These are phyloP conservation scores for Escallonia herrerae DNA, from an alignment of 129 eudicot genomes.

Conservation along the genomic window DNA sequence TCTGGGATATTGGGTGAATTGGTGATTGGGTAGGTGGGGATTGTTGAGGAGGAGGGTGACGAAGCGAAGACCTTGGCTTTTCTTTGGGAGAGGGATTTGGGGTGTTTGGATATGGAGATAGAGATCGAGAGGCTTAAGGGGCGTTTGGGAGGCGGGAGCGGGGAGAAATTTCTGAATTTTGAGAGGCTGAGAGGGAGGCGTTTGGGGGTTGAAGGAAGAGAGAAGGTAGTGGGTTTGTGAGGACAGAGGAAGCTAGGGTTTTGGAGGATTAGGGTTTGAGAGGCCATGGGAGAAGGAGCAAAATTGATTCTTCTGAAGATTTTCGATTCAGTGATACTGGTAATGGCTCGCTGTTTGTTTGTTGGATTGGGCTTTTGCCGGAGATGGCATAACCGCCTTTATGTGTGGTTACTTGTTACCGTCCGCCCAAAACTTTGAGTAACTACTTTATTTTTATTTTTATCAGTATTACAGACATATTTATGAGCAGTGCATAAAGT, in stretches of 20 bases:
- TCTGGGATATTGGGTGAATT: constrained; percentile 13
- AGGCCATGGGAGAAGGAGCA: constrained; percentile 36
- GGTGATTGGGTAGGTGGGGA: constrained; percentile 4
- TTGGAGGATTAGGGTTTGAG: constrained; percentile 44
- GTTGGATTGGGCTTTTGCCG: too few species aligned
- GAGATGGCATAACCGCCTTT: too few species aligned
- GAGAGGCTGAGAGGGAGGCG: constrained; percentile 7
- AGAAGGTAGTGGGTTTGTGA: constrained; percentile 17
- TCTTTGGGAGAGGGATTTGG: not conserved
- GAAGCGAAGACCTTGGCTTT: constrained; percentile 30
- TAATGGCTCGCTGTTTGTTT: too few species aligned
- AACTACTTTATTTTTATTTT: too few species aligned
- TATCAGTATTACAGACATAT: too few species aligned
- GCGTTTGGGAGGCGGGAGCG: constrained; percentile 8
- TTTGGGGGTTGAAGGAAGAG: constrained; percentile 10
- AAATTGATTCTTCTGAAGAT: constrained; percentile 15
- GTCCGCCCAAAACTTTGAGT: too few species aligned
- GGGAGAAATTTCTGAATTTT: constrained; percentile 19
- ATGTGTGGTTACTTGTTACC: too few species aligned
- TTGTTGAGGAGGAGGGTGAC: constrained; percentile 10
- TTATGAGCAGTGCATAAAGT: too few species aligned
- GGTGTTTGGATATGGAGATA: constrained; percentile 7
- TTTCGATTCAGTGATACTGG: not conserved
- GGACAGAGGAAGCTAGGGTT: constrained; percentile 21
- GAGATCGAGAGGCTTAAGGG: not conserved